Percentiles rank a stretch among this genome's conserved stretches.
These are phyloP conservation scores for Cyathus pygmaeus DNA, from an alignment of 1,284 basidiomycete species.

Conservation along the genomic window DNA sequence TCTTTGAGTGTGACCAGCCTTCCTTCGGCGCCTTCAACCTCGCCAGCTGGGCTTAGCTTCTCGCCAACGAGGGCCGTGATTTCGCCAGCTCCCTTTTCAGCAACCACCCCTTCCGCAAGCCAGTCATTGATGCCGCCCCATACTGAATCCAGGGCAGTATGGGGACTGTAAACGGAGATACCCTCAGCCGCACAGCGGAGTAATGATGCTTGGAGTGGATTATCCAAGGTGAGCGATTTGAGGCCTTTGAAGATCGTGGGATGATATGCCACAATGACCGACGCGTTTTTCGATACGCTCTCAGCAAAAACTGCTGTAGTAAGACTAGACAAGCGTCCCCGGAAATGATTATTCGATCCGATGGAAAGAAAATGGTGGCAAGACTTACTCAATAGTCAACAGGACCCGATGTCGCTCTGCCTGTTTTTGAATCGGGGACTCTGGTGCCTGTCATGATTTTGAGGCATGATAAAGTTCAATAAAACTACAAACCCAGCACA, in stretches of 20 bases:
- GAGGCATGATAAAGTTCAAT: not conserved
- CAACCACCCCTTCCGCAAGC: constrained; percentile 62
- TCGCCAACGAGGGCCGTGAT: constrained; percentile 51
- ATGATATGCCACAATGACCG: constrained; percentile 88
- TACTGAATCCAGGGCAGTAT: constrained; percentile 86
- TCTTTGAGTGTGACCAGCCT: constrained; percentile 70
- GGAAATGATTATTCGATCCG: constrained; percentile 6
- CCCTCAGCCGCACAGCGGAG: constrained; percentile 84
- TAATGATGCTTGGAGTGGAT: constrained; percentile 84
- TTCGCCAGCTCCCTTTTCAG: constrained; percentile 32
- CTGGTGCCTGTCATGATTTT: constrained; percentile 47
- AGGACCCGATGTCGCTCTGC: constrained; percentile 71
- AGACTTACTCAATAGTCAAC: constrained; percentile 85
- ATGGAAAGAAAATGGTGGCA: not conserved
- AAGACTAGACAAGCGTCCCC: constrained; percentile 57
- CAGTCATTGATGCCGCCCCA: constrained; percentile 90
- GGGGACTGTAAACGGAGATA: constrained; percentile 88
- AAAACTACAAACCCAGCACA: constrained; percentile 68
- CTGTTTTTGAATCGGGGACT: constrained; percentile 72
- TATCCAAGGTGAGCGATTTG: constrained; percentile 80
- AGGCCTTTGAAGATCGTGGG: constrained; percentile 89
- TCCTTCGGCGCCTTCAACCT: constrained; percentile 70
- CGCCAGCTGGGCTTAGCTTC: constrained; percentile 42
- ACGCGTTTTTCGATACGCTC: constrained; percentile 70
- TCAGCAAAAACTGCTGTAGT: constrained; percentile 83